Base-by-base conservation (phyloP, 1,139 yeast genomes). In the Blastobotrys malaysiensis region DNA sequence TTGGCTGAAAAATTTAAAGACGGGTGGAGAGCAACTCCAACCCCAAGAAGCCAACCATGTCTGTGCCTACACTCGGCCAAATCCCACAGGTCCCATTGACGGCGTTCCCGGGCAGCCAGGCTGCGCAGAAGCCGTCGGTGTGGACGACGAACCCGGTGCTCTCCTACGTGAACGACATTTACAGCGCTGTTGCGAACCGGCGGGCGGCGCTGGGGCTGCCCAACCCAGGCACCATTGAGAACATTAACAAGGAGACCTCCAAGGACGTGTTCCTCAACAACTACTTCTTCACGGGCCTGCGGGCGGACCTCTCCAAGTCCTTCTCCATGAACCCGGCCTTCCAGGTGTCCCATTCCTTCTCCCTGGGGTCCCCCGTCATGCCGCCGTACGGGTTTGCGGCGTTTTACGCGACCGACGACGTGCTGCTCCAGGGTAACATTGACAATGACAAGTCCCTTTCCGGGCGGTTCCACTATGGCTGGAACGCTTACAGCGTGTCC, bases 181-280 rank as follows among this genome's bases (percentile, higher is more conserved):
- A 87, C 74, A 79, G 55, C 67, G 80, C 84, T 63, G 79, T 93
- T 59, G 73, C 82, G 60, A 84, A 84, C 65, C 95, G 91, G 71
- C 84, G 99, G 73, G 78, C 80, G 58, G 83, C 95, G 9, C 79
- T 91, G 61, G 89, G 90, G 56, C 81, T 93, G 69, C 76, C 82
- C 64, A 89, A 90, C 75, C 99, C 99, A 53, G 99, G 98, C 63
- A 86, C 97, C 61, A 83, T 89, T 71, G 99, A 93, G 77, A 89
- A 90, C 77, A 78, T 93, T 71, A 86, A 83, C 77, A 89, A 89
- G 75, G 99, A 93, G 74, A 97, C 90, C 56, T 77, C 91, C 61
- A 85, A 93, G 73, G 98, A 91, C 71, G 97, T 91, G 44, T 89
- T 93, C 70, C 80, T 90, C 68, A 83, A 80, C 70, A 96, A 90